Evolutionary conservation across 1,284 basidiomycete genomes (phyloP), one percentile per base, ranked within the genome.

Genomic region (Ustilago esculenta): DNA sequence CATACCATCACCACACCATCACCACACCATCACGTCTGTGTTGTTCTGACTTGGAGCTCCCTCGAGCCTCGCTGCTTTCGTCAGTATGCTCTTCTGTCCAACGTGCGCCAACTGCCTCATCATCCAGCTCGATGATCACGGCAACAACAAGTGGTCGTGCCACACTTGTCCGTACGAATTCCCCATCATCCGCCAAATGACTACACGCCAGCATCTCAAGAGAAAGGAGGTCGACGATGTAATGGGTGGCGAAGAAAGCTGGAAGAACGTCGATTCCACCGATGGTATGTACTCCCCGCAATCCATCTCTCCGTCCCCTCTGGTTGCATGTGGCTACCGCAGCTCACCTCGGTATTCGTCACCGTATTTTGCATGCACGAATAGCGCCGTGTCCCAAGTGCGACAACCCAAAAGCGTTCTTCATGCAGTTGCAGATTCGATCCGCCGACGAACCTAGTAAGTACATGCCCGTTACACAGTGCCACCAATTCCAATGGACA

Each of bases 151-250:
- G 85, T 97, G 92, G 92, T 89, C 90, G 0, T 98, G 94, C 80
- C 91, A 92, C 76, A 91, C 92, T 3, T 98, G 94, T 80, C 90
- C 95, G 1, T 98, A 97, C 82, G 92, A 97, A 74, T 94, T 94
- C 81, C 91, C 92, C 1, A 94, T 97, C 72, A 76, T 84, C 10
- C 86, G 87, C 75, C 91, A 92, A 84, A 92, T 90, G 35, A 78
- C 83, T 37, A 72, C 57, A 29, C 73, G 73, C 6, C 64, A 64
- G 34, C 65, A 55, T 36, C 60, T 76, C 23, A 70, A 71, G 36
- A 55, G 75, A 11, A 76, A 78, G 54, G 51, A 78, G 42, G 75
- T 78, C 11, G 74, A 76, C 48, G 74, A 78, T 40, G 73, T 75
- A 4, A 75, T 76, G 72, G 75, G 72, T 90, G 41, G 88, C 88